phyloP scores from a whole-genome alignment of 2,329 filamentous ascomycete species.

The Aspergillus ochraceus region DNA sequence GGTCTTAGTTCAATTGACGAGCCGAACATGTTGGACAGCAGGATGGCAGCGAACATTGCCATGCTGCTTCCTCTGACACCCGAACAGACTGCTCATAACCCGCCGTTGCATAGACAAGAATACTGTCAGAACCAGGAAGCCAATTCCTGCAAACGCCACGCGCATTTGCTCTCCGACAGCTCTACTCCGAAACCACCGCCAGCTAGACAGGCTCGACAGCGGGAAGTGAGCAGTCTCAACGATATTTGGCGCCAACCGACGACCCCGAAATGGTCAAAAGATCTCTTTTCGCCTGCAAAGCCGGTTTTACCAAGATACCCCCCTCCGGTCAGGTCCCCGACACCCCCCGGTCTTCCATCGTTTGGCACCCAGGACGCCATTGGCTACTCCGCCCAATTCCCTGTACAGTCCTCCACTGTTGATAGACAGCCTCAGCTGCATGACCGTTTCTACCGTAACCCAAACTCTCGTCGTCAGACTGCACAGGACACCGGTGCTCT shows the following conservation, averaged over 20 bases:
- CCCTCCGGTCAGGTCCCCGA: constrained; percentile 40
- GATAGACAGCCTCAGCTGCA: constrained; percentile 12
- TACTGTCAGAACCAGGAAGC: background rate
- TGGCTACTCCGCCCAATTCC: constrained; percentile 28
- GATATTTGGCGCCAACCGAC: constrained; percentile 22
- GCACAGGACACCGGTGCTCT: constrained; percentile 5
- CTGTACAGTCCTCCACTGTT: constrained; percentile 11
- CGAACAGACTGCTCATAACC: background rate
- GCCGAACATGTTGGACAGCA: constrained; percentile 20
- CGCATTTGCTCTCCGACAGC: constrained; percentile 16
- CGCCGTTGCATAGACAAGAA: background rate
- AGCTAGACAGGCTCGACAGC: constrained; percentile 8
- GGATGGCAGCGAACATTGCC: constrained; percentile 28
- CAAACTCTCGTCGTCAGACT: background rate
- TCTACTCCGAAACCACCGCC: background rate
- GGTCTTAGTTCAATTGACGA: constrained; percentile 7
- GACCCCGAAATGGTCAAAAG: constrained; percentile 24
- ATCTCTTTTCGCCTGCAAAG: constrained; percentile 27
- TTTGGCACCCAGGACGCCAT: constrained; percentile 45
- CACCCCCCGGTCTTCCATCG: constrained; percentile 46
- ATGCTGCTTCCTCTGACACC: constrained; percentile 26
- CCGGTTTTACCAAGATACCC: constrained; percentile 35
- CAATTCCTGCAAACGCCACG: constrained; percentile 22
- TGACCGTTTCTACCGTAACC: background rate
- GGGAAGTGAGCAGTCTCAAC: constrained; percentile 28